These are phyloP conservation scores for Chloranthus sessilifolius DNA, from an alignment of 164 flowering plant genomes.

Conservation along the genomic window DNA sequence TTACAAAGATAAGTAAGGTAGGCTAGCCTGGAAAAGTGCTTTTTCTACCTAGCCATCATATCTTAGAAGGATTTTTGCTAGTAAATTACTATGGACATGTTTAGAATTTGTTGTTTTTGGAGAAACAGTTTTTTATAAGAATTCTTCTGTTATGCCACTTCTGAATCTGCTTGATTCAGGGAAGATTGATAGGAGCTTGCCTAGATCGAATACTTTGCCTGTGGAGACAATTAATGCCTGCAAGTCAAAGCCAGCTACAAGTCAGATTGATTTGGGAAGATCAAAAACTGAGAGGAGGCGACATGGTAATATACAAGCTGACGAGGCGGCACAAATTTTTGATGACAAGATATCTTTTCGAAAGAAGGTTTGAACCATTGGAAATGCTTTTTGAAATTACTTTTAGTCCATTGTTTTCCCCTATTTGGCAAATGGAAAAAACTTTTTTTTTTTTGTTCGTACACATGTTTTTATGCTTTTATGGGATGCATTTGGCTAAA, in stretches of 20 bases:
- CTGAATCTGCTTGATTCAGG: constrained; percentile 20
- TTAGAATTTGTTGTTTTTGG: too few species aligned
- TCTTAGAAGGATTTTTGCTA: too few species aligned
- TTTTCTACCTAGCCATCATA: too few species aligned
- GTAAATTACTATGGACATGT: too few species aligned
- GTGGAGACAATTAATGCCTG: constrained; percentile 27
- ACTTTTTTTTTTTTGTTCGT: neutral
- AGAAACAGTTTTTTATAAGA: neutral
- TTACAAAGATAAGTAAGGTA: too few species aligned
- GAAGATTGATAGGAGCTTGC: constrained; percentile 19
- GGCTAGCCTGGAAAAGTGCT: too few species aligned
- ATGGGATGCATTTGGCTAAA: too few species aligned
- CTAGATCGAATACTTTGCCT: constrained; percentile 46
- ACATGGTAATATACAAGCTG: constrained; percentile 33
- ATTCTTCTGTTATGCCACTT: neutral
- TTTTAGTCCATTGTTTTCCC: neutral
- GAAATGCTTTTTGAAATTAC: neutral
- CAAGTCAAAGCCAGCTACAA: constrained; percentile 25
- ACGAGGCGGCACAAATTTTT: constrained; percentile 67
- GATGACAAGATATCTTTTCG: constrained; percentile 61
- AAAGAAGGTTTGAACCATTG: constrained; percentile 50
- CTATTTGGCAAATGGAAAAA: neutral
- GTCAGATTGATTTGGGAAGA: constrained; percentile 42
- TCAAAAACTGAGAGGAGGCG: constrained; percentile 72
- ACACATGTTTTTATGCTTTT: neutral